phyloP scores from a whole-genome alignment of 73 alveolate genomes.

The Paramecium tetraurelia region DNA sequence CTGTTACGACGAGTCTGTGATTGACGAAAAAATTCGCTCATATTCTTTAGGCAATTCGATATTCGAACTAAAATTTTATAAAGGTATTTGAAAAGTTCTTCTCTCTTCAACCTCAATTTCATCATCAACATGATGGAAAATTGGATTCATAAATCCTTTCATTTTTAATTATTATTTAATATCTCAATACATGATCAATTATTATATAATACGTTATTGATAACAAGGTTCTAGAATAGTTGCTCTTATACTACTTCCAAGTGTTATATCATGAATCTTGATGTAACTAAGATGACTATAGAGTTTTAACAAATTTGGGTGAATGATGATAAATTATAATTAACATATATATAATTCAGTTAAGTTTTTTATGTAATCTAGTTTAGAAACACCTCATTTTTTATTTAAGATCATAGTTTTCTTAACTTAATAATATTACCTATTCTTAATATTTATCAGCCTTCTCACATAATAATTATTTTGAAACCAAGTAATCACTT shows the following conservation, averaged over 20 bases:
- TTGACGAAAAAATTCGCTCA: not conserved
- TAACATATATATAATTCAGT: not conserved
- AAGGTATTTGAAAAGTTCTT: not conserved
- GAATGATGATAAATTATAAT: not conserved
- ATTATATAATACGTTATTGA: not conserved
- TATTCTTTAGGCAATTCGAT: not conserved
- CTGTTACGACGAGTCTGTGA: not conserved
- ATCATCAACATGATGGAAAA: not conserved
- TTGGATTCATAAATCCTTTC: slow-evolving; percentile 32
- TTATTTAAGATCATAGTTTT: not conserved
- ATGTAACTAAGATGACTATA: no score
- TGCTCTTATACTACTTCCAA: not conserved
- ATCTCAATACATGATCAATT: not conserved
- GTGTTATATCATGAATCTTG: no score
- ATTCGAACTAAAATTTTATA: not conserved
- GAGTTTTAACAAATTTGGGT: no score
- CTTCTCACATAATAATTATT: not conserved
- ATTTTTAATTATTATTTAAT: not conserved
- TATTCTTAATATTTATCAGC: not conserved
- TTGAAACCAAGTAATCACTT: not conserved
- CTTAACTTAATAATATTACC: not conserved
- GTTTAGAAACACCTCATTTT: not conserved
- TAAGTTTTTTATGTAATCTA: not conserved
- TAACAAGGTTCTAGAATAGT: not conserved
- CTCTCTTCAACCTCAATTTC: not conserved